Base-by-base conservation (phyloP, 2,329 filamentous ascomycete species). In the Penicillium sp. region DNA sequence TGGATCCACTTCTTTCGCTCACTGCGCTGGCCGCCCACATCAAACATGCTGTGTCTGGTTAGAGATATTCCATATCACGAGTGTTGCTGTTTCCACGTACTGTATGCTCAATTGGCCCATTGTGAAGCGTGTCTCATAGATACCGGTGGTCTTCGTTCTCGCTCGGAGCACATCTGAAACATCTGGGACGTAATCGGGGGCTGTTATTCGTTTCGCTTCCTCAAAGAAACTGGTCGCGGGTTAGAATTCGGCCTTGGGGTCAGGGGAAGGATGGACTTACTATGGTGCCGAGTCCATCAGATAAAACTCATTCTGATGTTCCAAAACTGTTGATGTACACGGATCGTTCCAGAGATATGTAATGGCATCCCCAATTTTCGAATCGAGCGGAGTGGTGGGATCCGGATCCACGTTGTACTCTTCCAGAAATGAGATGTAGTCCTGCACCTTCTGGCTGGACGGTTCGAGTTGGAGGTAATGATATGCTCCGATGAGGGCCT, bases 1-100 rank as follows among this genome's bases (percentile, higher is more conserved):
- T 99, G 94, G 72, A 99, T 99, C 94, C 94, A 99, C 79, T 99
- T 99, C 81, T 99, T 99, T 61, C 94, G 85, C 77, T 99, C 94
- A 74, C 93, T 97, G 72, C 94, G 83, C 77, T 99, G 94, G 24
- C 94, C 94, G 61, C 94, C 94, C 5, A 99, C 94, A 74, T 99
- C 94, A 72, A 99, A 99, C 94, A 99, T 99, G 79, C 93, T 97
- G 71, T 55, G 13, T 18, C 20, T 20, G 44, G 56, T 69, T 50
- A 67, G 57, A 39, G 47, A 71, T 53, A 73, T 66, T 54, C 38
- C 48, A 49, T 11, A n/a, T 16, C 31, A 16, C 37, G 39, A 40
- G 29, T 22, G 13, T 38, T 34, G 49, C 38, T 20, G 22, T 50
- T 16, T 48, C n/a, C 44, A 77, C 92, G 74, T 84, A 97, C 93